Evolutionary conservation across 1,139 yeast species (phyloP), one percentile per base, ranked within the genome.

Genomic region (Debaryomycetaceae sp.): DNA sequence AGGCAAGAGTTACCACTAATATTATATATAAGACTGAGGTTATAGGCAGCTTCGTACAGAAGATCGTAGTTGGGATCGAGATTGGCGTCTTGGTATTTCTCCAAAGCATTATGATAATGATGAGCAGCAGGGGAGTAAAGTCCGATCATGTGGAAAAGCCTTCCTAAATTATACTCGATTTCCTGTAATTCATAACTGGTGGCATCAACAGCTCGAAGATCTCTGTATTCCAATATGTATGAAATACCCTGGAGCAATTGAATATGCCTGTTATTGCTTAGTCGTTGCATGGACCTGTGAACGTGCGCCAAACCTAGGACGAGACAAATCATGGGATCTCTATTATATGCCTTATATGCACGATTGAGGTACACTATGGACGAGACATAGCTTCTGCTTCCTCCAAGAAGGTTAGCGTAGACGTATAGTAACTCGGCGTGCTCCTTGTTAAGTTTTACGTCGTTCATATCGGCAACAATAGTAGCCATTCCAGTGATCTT

Each of bases 241-340:
- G 93, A 81, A 41, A 93, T 66, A 0, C 97, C 98, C 60, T 93
- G 97, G 2, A 93, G 69, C 29, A 93, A 72, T 58, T 91, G 97
- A 45, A 86, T 74, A 57, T 91, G 97, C 47, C 98, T 77, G 61
- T 89, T 89, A 8, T 84, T 75, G 11, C 96, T 84, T 45, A 88
- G 81, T 51, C 99, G 74, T 63, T 93, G 98, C 83, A 91, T 84
- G 0, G 98, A 86, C 36, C 99, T 75, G 56, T 91, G 97, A n/a
- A 90, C 70, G 63, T 91, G 93, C 0, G 91, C 82, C 37, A 93
- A 65, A 0, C 95, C 97, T 43, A 88, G 69, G 24, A 87, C 65
- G 34, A 93, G 70, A 50, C 90, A 76, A 1, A 93, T 69, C 72
- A 88, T 80, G 0, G 97, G 96, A 51, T 93, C 97, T 40, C 79